These are phyloP conservation scores for Mycena crocata DNA, from an alignment of 768 basidiomycete species.

Conservation along the genomic window DNA sequence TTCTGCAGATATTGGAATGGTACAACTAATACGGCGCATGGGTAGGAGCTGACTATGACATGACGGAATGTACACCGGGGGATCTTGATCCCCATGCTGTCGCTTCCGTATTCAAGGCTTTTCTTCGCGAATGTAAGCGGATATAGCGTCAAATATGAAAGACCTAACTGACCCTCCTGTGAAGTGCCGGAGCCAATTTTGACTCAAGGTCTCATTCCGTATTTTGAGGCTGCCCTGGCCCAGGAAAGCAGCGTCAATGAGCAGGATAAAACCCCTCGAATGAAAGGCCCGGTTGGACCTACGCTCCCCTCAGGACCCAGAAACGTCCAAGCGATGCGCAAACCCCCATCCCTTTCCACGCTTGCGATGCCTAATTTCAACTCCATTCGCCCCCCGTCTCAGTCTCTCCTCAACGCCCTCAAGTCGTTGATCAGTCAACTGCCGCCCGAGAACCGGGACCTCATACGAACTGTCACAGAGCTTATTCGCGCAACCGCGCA, in stretches of 20 bases:
- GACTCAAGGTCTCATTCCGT: constrained; percentile 74
- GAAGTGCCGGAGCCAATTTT: constrained; percentile 90
- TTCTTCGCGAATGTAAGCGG: constrained; percentile 88
- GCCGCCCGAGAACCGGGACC: constrained; percentile 84
- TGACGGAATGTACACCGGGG: constrained; percentile 80
- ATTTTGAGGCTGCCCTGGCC: constrained; percentile 82
- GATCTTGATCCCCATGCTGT: constrained; percentile 97
- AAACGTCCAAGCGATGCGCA: constrained; percentile 61
- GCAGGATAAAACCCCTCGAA: constrained; percentile 40
- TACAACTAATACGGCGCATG: constrained; percentile 30
- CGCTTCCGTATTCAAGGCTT: constrained; percentile 92
- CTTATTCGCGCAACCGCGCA: constrained; percentile 82
- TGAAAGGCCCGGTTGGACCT: constrained; percentile 40
- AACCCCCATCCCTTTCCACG: constrained; percentile 85
- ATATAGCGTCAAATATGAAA: constrained; percentile 14
- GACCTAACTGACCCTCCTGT: constrained; percentile 7
- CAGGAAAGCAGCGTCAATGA: constrained; percentile 61
- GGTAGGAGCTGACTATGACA: constrained; percentile 87
- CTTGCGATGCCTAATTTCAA: constrained; percentile 78
- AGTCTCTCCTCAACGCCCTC: constrained; percentile 66
- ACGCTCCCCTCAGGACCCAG: constrained; percentile 54
- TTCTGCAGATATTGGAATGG: constrained; percentile 8
- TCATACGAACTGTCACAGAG: constrained; percentile 85
- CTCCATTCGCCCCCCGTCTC: constrained; percentile 71
- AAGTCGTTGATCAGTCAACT: constrained; percentile 73